Evolutionary conservation across 129 eudicot genomes (phyloP), one percentile per base, ranked within the genome.

Genomic region (Lonicera japonica): DNA sequence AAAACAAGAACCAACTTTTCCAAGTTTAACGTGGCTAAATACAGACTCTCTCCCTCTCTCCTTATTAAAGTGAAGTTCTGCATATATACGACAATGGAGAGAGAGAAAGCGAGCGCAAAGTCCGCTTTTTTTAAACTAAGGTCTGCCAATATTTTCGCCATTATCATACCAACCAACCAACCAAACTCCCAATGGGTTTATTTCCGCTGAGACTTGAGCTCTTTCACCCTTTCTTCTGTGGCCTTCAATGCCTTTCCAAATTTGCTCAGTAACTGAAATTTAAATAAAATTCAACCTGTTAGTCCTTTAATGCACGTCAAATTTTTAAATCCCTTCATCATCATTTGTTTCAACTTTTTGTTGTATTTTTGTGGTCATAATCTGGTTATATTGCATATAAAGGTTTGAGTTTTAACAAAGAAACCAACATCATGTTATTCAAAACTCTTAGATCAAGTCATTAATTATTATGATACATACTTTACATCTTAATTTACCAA

Each of bases 231-330:
- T 48, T 74, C 83, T 62, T 89, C 96, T 16, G 96, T 85, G 17
- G 73, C 95, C 86, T 78, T 77, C 63, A 89, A 67, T 20, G 96
- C 95, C 41, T 80, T 85, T 38, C 96, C 95, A 50, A 72, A 89
- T 50, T 66, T 84, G 63, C 72, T 70, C 54, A 84, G 66, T 53
- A 77, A 74, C 90, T 84, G 69, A 52, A 18, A 14, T n/a, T 57
- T 25, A 70, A 11, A 62, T 21, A 66, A 54, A 39, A 9, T 3
- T 17, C 19, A 58, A 4, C 11, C 16, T 7, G 1, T 14, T 11
- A 56, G 3, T 12, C 29, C 4, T n/a, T n/a, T 29, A 29, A 29
- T 29, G 2, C 2, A 1, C 6, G 6, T 29, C 2, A 29, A 6
- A 29, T 29, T 29, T 29, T 29, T 29, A 29, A 29, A 2, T 29